Evolutionary conservation across 371 early-diverging fungal species (phyloP).

Genomic region (Catenaria anguillulae): DNA sequence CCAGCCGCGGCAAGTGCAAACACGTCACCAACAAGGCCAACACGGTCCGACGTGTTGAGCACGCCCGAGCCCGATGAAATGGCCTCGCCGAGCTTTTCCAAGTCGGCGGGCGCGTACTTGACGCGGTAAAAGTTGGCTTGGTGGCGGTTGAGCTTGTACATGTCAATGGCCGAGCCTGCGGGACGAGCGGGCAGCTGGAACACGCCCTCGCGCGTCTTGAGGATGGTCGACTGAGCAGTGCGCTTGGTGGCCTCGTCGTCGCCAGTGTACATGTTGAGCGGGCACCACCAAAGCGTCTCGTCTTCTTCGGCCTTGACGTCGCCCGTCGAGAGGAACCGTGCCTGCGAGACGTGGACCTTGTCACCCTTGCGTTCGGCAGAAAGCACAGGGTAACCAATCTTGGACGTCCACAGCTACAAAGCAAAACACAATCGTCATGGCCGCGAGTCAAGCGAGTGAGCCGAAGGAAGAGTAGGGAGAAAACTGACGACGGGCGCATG

Average conservation of each 20-base stretch:
- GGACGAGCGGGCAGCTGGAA: neutral
- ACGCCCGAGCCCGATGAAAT: neutral
- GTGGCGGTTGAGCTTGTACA: constrained; percentile 5
- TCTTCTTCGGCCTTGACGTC: constrained; percentile 52
- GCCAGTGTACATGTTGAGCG: constrained; percentile 19
- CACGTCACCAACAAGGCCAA: neutral
- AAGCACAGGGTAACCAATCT: constrained; percentile 47
- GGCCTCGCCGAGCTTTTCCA: neutral
- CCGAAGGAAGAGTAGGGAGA: neutral
- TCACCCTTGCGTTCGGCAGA: constrained; percentile 38
- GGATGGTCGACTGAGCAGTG: neutral
- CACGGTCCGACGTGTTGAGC: neutral
- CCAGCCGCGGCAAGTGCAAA: constrained; percentile 44
- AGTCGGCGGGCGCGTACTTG: constrained; percentile 5
- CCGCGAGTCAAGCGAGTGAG: neutral
- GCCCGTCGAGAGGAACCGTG: constrained; percentile 59
- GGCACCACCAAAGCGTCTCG: constrained; percentile 54
- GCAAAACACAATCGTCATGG: too few relatives aligned
- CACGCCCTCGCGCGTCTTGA: neutral
- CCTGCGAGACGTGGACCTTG: constrained; percentile 38
- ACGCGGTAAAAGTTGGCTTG: constrained; percentile 6
- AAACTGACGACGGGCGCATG: constrained; percentile 15
- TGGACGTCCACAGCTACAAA: neutral
- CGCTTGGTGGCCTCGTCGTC: neutral
- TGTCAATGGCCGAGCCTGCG: too few relatives aligned